These are phyloP conservation scores for Ophiosphaerella herpotricha DNA, from an alignment of 2,329 filamentous ascomycete genomes.

Conservation along the genomic window DNA sequence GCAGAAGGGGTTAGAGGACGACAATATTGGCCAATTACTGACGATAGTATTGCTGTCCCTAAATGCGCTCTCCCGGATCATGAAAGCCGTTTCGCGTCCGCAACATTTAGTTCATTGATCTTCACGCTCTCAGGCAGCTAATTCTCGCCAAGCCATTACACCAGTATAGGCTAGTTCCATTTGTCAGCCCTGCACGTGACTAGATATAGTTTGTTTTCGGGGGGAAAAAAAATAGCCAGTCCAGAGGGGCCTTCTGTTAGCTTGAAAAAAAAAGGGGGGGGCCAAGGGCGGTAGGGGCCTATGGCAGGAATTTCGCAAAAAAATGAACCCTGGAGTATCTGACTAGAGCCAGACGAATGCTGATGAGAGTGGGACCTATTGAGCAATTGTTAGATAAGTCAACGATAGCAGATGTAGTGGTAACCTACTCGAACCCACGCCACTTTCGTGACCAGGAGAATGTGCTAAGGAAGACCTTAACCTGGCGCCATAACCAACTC, in stretches of 20 bases:
- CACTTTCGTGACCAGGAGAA: slow-evolving; percentile 9
- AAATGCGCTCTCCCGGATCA: slow-evolving; percentile 4
- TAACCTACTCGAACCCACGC: slow-evolving; percentile 3
- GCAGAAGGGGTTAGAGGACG: slow-evolving; percentile 1
- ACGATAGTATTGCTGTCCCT: slow-evolving; percentile 3
- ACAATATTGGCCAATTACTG: not conserved
- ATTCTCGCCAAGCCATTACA: slow-evolving; percentile 22
- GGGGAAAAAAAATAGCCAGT: no score
- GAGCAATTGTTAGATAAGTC: not conserved
- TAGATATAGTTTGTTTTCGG: not conserved
- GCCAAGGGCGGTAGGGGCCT: no score
- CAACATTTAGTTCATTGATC: slow-evolving; percentile 22
- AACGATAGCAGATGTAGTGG: not conserved
- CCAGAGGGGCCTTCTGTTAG: no score
- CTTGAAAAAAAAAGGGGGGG: no score
- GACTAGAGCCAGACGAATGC: slow-evolving; percentile 3
- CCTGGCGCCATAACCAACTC: slow-evolving; percentile 9
- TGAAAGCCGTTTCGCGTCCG: slow-evolving; percentile 30
- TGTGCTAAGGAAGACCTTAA: slow-evolving; percentile 4
- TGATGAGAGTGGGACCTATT: slow-evolving; percentile 6
- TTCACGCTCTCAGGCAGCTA: slow-evolving; percentile 26
- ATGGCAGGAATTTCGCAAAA: not conserved
- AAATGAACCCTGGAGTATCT: slow-evolving; percentile 2
- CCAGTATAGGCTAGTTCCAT: not conserved
- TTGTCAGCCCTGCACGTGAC: no score